phyloP scores from a whole-genome alignment of 257 asterid species.

The Verbena officinalis region DNA sequence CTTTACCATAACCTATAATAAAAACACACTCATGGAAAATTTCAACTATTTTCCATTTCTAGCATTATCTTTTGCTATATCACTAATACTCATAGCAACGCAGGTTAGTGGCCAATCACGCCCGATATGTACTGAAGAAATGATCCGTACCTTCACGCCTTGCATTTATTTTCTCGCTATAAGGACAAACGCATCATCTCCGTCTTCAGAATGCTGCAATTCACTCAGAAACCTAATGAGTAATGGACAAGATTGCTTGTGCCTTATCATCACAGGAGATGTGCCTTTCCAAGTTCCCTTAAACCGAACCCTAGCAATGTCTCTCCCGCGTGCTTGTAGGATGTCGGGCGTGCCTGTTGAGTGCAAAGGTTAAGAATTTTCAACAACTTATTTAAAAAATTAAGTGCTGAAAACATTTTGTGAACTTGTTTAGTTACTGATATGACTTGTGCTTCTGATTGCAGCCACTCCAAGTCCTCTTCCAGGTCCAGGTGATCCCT shows the following conservation, averaged over 20 bases:
- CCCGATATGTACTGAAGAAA: slow-evolving; percentile 50
- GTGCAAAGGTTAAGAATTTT: slow-evolving; percentile 48
- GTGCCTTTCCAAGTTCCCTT: slow-evolving; percentile 42
- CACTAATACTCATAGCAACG: slow-evolving; percentile 17
- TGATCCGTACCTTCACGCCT: slow-evolving; percentile 51
- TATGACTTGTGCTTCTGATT: background rate
- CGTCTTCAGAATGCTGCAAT: slow-evolving; percentile 56
- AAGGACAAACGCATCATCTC: slow-evolving; percentile 42
- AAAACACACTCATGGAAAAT: slow-evolving; percentile 28
- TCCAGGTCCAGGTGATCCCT: slow-evolving; percentile 52
- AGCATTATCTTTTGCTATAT: slow-evolving; percentile 18
- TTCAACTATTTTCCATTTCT: background rate
- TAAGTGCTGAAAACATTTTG: background rate
- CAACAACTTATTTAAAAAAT: background rate
- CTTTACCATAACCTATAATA: background rate
- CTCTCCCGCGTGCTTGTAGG: slow-evolving; percentile 64
- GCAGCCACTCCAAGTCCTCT: slow-evolving; percentile 37
- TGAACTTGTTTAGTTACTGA: background rate
- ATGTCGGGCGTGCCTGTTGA: slow-evolving; percentile 54
- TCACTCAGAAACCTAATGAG: slow-evolving; percentile 38
- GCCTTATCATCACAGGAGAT: slow-evolving; percentile 35
- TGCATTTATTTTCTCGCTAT: slow-evolving; percentile 46
- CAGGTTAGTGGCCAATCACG: slow-evolving; percentile 43
- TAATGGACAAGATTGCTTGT: slow-evolving; percentile 44
- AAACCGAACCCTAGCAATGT: slow-evolving; percentile 48